Evolutionary conservation across 2,329 filamentous ascomycete genomes (phyloP).

Genomic region (Beauveria australis): DNA sequence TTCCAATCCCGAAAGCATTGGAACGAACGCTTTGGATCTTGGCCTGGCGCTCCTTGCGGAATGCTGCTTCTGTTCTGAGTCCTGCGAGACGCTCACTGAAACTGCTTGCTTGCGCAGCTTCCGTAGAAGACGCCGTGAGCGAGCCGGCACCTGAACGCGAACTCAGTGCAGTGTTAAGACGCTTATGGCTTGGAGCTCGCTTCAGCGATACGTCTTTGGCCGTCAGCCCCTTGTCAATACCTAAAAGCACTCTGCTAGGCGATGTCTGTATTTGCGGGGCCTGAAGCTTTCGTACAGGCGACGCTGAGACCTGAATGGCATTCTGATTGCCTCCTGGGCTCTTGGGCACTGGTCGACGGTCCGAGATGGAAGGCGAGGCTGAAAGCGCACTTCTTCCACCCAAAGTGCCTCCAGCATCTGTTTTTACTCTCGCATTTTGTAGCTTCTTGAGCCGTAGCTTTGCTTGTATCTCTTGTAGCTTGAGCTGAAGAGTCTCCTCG

Average conservation of each 20-base stretch:
- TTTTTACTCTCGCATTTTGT: constrained; percentile 44
- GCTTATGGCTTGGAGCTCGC: constrained; percentile 49
- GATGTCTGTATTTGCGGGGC: constrained; percentile 53
- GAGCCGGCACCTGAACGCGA: background rate
- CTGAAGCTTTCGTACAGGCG: constrained; percentile 56
- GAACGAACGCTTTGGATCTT: constrained; percentile 46
- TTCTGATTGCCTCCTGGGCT: constrained; percentile 6
- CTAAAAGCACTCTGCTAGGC: constrained; percentile 70
- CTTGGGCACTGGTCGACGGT: background rate
- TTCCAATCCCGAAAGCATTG: constrained; percentile 48
- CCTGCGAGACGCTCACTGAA: constrained; percentile 85
- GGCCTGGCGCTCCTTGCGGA: constrained; percentile 41
- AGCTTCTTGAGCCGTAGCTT: constrained; percentile 80
- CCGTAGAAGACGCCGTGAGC: constrained; percentile 12
- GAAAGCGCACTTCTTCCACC: constrained; percentile 13
- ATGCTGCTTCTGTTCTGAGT: constrained; percentile 49
- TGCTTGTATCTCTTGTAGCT: constrained; percentile 82
- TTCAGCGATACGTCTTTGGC: constrained; percentile 80
- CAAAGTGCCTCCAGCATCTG: constrained; percentile 9
- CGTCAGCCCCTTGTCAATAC: constrained; percentile 81
- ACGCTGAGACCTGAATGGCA: constrained; percentile 64
- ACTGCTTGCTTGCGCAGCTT: constrained; percentile 37
- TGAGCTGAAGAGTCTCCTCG: constrained; percentile 80
- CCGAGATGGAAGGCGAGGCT: constrained; percentile 1
- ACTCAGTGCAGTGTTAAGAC: constrained; percentile 7